Evolutionary conservation across 805 yeast species (phyloP).

Genomic region (Candida saitoana): DNA sequence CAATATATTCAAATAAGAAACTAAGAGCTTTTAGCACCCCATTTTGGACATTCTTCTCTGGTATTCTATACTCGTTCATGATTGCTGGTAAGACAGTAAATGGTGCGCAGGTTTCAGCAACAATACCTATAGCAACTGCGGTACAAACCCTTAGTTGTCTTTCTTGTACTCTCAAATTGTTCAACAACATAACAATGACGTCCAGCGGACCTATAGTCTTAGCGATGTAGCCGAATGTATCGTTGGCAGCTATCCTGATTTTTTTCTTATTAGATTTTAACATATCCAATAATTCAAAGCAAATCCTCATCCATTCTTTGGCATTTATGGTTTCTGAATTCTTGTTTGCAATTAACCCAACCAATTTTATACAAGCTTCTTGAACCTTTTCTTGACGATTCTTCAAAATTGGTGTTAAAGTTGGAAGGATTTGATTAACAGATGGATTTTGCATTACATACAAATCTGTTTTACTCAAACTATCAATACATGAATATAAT

Average conservation of each 20-base stretch:
- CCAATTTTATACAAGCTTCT: constrained; percentile 69
- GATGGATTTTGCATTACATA: constrained; percentile 62
- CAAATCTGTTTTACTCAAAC: constrained; percentile 55
- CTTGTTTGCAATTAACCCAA: constrained; percentile 76
- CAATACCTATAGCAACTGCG: constrained; percentile 96
- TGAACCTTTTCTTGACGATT: constrained; percentile 91
- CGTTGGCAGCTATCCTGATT: constrained; percentile 80
- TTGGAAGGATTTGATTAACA: constrained; percentile 73
- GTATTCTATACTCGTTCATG: constrained; percentile 91
- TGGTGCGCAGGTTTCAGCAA: constrained; percentile 89
- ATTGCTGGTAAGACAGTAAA: constrained; percentile 91
- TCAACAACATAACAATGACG: constrained; percentile 76
- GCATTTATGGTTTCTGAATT: constrained; percentile 83
- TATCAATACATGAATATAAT: constrained; percentile 55
- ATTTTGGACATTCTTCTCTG: constrained; percentile 90
- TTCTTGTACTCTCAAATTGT: constrained; percentile 86
- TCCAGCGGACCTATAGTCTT: constrained; percentile 95
- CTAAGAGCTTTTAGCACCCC: constrained; percentile 90
- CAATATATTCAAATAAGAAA: constrained; percentile 88
- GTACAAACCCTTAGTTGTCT: constrained; percentile 95
- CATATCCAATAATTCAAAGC: constrained; percentile 86
- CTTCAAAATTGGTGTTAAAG: constrained; percentile 85
- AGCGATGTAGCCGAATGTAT: constrained; percentile 87
- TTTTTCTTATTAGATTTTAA: constrained; percentile 73
- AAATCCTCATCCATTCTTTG: constrained; percentile 95